Base-by-base conservation (phyloP, 1,284 basidiomycete genomes). In the Flammula alnicola region DNA sequence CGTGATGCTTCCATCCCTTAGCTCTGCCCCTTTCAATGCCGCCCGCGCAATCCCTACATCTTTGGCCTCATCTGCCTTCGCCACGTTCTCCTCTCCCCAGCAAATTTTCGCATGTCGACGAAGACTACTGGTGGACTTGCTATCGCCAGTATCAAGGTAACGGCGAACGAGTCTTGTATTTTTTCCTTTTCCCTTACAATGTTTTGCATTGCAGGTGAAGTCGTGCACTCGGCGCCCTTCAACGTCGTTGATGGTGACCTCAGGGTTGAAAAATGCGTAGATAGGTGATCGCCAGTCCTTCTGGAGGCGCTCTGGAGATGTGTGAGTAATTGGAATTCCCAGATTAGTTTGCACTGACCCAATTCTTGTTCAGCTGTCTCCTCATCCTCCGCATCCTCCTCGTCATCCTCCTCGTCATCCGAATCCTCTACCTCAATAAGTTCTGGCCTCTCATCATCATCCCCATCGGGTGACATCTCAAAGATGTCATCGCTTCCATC, bases 111-210 rank as follows among this genome's bases (percentile, higher is more conserved):
- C 65, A 57, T 77, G 73, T 29, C 60, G 61, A 2, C 44, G 43
- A 45, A 76, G 57, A 46, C 74, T 73, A 16, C 65, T 58, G 0
- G 68, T 74, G 0, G 69, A 74, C 4, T 44, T 61, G 1, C 51
- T 31, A 47, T 74, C 69, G 1, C 42, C 45, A 2, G 47, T 67
- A 32, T 67, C 59, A 3, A 70, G 63, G 45, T 60, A 69, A 1
- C 65, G 59, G 1, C 47, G 26, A 11, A 70, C 56, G 16, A 10
- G 17, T 6, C 61, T 42, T 12, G 45, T 3, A 20, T 22, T 17
- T 42, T 47, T 17, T 3, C 37, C 37, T 17, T 46, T 46, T 14
- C 49, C 44, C 16, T 20, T 35, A 19, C 45, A 51, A 9, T 7
- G 17, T 8, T 33, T 51, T 9, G 40, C 40, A 12, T 20, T 26